Evolutionary conservation across 805 yeast species (phyloP).

Genomic region (Lipomyces chichibuensis): DNA sequence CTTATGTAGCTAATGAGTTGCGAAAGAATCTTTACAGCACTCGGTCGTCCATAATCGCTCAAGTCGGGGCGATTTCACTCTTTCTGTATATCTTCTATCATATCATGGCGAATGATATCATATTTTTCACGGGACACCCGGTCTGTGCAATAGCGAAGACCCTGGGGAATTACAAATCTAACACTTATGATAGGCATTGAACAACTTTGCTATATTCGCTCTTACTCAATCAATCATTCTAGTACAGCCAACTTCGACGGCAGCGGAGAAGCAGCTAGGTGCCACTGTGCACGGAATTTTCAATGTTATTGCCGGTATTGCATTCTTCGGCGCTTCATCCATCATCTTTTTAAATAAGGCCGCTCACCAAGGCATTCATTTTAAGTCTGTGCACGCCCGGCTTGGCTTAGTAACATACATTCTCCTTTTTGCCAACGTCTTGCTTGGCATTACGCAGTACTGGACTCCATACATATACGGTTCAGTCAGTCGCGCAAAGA

Average conservation of each 20-base stretch:
- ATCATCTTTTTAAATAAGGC: slow-evolving; percentile 39
- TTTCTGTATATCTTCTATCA: slow-evolving; percentile 27
- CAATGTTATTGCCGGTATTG: slow-evolving; percentile 31
- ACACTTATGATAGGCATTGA: slow-evolving; percentile 22
- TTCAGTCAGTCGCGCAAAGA: slow-evolving; percentile 37
- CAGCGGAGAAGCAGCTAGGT: slow-evolving; percentile 37
- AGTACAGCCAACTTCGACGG: slow-evolving; percentile 36
- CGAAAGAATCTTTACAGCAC: slow-evolving; percentile 20
- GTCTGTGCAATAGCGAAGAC: slow-evolving; percentile 8
- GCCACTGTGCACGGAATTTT: slow-evolving; percentile 40
- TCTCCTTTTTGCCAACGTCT: slow-evolving; percentile 27
- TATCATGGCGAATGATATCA: slow-evolving; percentile 26
- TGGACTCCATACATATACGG: slow-evolving; percentile 41
- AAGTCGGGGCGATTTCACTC: slow-evolving; percentile 20
- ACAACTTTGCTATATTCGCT: slow-evolving; percentile 37
- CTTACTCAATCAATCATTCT: slow-evolving; percentile 40
- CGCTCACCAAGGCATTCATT: slow-evolving; percentile 36
- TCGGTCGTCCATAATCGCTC: slow-evolving; percentile 29
- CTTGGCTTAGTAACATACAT: slow-evolving; percentile 38
- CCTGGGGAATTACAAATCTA: background rate
- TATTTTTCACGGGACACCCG: slow-evolving; percentile 42
- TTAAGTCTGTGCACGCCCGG: slow-evolving; percentile 40
- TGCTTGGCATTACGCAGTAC: slow-evolving; percentile 39
- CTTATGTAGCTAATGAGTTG: background rate
- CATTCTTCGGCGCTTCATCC: slow-evolving; percentile 35